Conservation (phyloP, 73 alveolate species). For the Tetrahymena borealis region DNA sequence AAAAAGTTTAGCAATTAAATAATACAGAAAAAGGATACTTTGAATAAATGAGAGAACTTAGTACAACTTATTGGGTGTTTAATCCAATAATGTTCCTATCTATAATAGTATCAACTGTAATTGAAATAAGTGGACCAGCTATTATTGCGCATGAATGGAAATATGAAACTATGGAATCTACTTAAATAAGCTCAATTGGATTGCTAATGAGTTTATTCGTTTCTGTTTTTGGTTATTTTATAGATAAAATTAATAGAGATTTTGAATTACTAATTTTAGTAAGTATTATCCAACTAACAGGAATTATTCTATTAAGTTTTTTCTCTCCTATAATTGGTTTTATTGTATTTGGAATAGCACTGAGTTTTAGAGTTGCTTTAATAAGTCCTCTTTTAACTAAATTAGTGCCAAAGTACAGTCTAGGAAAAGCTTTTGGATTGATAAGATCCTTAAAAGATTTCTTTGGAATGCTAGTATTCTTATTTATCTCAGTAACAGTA, state of each 20-base stretch:
- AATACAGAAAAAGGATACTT: not conserved
- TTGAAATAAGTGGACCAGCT: not conserved
- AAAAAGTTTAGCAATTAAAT: not conserved
- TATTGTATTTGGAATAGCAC: not conserved
- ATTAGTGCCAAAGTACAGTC: not conserved
- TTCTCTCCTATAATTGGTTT: not conserved
- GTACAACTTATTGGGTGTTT: not conserved
- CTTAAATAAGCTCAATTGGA: not conserved
- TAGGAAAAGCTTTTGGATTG: not conserved
- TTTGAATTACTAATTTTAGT: not conserved
- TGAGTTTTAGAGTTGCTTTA: not conserved
- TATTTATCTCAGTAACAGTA: not conserved
- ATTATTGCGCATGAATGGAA: not conserved
- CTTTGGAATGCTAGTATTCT: not conserved
- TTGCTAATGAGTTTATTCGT: not conserved
- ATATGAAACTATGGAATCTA: not conserved
- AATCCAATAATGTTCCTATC: not conserved
- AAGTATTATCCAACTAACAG: not conserved
- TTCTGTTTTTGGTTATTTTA: not conserved
- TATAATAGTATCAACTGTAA: not conserved
- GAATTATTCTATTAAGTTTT: not conserved
- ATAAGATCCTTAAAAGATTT: not conserved
- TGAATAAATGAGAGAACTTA: not conserved
- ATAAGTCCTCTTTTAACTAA: not conserved
- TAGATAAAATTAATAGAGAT: not conserved